Percentiles rank a stretch among this genome's conserved stretches.
Evolutionary conservation across 2,329 filamentous ascomycete species (phyloP).

Genomic region (Grosmannia serpens): DNA sequence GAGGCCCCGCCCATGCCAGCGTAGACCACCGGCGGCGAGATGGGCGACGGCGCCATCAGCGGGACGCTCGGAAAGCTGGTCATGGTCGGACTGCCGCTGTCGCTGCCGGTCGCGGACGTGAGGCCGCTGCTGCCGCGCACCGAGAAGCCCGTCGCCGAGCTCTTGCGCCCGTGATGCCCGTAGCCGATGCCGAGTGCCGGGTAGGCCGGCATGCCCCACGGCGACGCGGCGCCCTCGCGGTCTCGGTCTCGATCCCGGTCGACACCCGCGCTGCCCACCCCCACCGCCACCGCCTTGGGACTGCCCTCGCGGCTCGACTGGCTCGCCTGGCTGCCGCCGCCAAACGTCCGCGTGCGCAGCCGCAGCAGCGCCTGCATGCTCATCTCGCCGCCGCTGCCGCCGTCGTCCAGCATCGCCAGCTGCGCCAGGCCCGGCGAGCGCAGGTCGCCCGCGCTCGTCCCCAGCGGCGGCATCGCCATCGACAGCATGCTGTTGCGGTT

Average conservation of each 20-base stretch:
- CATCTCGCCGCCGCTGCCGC: constrained; percentile 45
- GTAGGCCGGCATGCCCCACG: constrained; percentile 23
- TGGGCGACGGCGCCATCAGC: constrained; percentile 13
- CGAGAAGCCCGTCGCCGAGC: constrained; percentile 31
- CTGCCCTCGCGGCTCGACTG: constrained; percentile 41
- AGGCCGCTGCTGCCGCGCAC: constrained; percentile 26
- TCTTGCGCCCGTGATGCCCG: constrained; percentile 30
- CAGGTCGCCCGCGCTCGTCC: constrained; percentile 31
- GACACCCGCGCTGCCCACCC: constrained; percentile 17
- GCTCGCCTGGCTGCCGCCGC: constrained; percentile 61
- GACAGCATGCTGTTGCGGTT: constrained; percentile 87
- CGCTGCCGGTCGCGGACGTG: constrained; percentile 35
- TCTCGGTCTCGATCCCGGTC: constrained; percentile 2
- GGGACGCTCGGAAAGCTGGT: constrained; percentile 18
- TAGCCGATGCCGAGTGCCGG: not conserved
- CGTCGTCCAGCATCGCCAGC: constrained; percentile 55
- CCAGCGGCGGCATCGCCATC: constrained; percentile 40
- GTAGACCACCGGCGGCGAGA: constrained; percentile 8
- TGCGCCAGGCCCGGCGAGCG: constrained; percentile 68
- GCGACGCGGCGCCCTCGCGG: constrained; percentile 33
- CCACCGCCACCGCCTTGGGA: constrained; percentile 35
- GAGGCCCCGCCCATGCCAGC: not conserved
- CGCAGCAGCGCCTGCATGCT: constrained; percentile 61
- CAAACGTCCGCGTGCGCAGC: constrained; percentile 66
- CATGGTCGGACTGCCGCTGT: constrained; percentile 38